Conservation (phyloP, 768 basidiomycete genomes). For the Phylloporus arenicola region DNA sequence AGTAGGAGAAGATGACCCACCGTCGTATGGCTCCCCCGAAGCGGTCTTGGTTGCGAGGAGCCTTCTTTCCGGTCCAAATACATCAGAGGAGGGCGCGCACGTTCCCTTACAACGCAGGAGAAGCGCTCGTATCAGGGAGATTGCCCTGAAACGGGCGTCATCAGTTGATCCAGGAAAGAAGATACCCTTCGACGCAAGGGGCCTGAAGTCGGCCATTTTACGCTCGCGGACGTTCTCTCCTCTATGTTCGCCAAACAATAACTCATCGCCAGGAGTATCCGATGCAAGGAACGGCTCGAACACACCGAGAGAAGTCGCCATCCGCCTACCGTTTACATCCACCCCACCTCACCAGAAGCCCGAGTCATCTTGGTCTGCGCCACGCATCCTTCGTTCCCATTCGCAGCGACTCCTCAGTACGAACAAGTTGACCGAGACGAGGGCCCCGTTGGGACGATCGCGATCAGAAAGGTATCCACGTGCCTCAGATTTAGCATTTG, state of each 20-base stretch:
- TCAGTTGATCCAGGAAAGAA: constrained; percentile 1
- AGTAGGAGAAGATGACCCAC: background rate
- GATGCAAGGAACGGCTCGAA: background rate
- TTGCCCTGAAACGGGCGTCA: constrained; percentile 11
- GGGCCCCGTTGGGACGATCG: constrained; percentile 16
- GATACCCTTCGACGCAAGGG: background rate
- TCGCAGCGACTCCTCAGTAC: constrained; percentile 16
- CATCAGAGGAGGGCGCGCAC: background rate
- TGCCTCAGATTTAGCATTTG: constrained; percentile 16
- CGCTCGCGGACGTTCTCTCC: constrained; percentile 10
- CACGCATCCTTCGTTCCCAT: constrained; percentile 24
- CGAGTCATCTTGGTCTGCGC: constrained; percentile 5
- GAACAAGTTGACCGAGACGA: background rate
- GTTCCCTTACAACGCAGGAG: constrained; percentile 12
- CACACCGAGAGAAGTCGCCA: constrained; percentile 12
- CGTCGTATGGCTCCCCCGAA: background rate
- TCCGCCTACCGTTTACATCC: constrained; percentile 23
- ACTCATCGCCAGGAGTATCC: background rate
- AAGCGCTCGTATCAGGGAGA: constrained; percentile 21
- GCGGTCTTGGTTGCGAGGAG: background rate
- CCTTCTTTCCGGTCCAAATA: background rate
- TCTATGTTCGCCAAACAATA: background rate
- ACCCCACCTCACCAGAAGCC: constrained; percentile 12
- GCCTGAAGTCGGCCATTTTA: constrained; percentile 8
- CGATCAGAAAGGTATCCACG: constrained; percentile 21